Evolutionary conservation across 2,329 filamentous ascomycete species (phyloP).

Genomic region (Monosporascus sp.): DNA sequence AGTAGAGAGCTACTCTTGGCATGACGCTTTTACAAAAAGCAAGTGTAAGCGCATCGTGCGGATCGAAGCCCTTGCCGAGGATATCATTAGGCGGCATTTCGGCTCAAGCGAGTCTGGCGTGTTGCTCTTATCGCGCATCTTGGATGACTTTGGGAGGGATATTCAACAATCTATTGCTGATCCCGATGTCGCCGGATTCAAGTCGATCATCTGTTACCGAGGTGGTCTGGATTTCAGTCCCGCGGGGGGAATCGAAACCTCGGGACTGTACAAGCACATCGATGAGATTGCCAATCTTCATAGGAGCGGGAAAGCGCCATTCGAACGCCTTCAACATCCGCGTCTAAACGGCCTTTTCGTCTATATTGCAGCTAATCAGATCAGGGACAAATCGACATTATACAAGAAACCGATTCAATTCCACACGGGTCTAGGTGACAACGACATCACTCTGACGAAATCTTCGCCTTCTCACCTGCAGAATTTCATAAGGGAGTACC

Average conservation of each 20-base stretch:
- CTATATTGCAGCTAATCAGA: conserved; percentile 54
- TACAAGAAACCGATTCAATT: conserved; percentile 73
- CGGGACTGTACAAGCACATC: conserved; percentile 36
- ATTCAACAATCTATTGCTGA: conserved; percentile 59
- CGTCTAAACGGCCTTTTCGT: conserved; percentile 68
- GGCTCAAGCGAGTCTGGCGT: conserved; percentile 34
- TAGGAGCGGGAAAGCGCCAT: conserved; percentile 20
- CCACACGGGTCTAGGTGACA: conserved; percentile 78
- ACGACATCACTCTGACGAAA: conserved; percentile 64
- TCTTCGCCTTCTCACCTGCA: conserved; percentile 75
- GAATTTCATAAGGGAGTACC: conserved; percentile 64
- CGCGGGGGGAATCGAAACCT: conserved; percentile 31
- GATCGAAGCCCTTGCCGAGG: conserved; percentile 67
- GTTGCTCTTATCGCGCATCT: conserved; percentile 37
- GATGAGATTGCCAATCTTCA: conserved; percentile 29
- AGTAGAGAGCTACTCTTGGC: conserved; percentile 58
- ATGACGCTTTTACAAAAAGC: conserved; percentile 59
- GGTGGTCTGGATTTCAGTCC: conserved; percentile 61
- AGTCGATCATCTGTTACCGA: conserved; percentile 77
- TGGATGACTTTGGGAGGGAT: conserved; percentile 43
- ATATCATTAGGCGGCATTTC: conserved; percentile 48
- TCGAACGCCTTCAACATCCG: conserved; percentile 55
- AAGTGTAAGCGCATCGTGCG: conserved; percentile 69
- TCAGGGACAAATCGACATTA: conserved; percentile 40
- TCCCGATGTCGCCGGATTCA: conserved; percentile 70